Percentiles rank a stretch among this genome's conserved stretches.
phyloP scores from a whole-genome alignment of 306 rosid genomes.

The Purshia tridentata region DNA sequence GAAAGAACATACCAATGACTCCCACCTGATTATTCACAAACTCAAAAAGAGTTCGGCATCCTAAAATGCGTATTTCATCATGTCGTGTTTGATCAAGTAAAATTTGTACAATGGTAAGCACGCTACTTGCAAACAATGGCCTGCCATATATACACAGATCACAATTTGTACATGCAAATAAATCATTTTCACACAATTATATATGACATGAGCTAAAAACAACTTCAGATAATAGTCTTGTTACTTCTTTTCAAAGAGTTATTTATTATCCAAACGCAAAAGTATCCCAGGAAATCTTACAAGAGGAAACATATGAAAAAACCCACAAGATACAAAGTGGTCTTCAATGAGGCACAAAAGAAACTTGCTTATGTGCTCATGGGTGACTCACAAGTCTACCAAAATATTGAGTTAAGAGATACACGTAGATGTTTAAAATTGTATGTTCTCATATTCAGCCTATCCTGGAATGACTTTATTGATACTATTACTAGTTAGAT shows the following conservation, averaged over 20 bases:
- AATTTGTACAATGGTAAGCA: constrained; percentile 63
- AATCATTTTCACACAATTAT: background rate
- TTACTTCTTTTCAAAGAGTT: background rate
- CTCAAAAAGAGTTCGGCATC: constrained; percentile 65
- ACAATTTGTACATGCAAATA: constrained; percentile 8
- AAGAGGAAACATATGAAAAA: background rate
- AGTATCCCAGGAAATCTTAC: background rate
- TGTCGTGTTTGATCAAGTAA: constrained; percentile 67
- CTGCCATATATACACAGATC: constrained; percentile 37
- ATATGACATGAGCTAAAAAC: background rate
- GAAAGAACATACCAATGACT: constrained; percentile 27
- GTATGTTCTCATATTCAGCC: background rate
- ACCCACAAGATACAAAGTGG: background rate
- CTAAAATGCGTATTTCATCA: constrained; percentile 59
- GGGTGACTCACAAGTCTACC: background rate
- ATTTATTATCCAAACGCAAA: background rate
- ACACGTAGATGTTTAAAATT: background rate
- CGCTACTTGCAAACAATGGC: constrained; percentile 74
- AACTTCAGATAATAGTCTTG: background rate
- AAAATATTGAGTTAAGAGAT: background rate
- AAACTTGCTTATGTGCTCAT: background rate
- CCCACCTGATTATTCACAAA: constrained; percentile 76
- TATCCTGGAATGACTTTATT: background rate
- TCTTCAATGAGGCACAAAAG: background rate
- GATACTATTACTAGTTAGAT: background rate